Percentiles rank a stretch among this genome's conserved stretches.
Conservation (phyloP, 177 flowering plant species). For the Tripterygium wilfordii region DNA sequence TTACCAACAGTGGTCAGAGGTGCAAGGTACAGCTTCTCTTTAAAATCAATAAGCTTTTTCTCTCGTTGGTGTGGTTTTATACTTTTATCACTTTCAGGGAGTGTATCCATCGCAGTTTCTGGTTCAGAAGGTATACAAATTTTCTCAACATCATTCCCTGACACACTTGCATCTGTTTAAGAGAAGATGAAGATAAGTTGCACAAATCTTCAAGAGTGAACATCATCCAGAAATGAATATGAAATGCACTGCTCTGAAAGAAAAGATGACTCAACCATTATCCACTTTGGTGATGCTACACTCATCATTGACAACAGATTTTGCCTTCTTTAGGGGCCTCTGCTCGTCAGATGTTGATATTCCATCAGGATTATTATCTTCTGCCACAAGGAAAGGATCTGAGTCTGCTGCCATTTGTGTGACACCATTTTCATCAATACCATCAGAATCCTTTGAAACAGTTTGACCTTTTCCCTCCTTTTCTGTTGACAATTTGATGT, state of each 20-base stretch:
- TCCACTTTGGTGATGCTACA: conserved; percentile 21
- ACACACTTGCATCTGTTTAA: conserved; percentile 25
- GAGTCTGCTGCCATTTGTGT: conserved; percentile 17
- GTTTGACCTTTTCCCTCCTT: conserved; percentile 25
- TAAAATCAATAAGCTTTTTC: conserved; percentile 85
- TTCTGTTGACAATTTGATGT: conserved; percentile 21
- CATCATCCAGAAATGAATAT: not conserved
- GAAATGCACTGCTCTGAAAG: not conserved
- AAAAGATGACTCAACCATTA: conserved; percentile 23
- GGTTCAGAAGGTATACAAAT: no score
- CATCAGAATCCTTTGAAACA: conserved; percentile 23
- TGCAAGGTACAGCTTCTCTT: conserved; percentile 87
- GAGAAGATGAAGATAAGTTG: not conserved
- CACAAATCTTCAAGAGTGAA: not conserved
- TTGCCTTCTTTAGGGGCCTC: conserved; percentile 64
- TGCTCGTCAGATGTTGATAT: conserved; percentile 28
- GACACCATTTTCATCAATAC: conserved; percentile 26
- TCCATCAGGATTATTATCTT: conserved; percentile 24
- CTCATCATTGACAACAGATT: conserved; percentile 29
- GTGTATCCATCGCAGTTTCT: conserved; percentile 17
- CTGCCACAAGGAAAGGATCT: conserved; percentile 12
- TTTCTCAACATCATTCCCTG: conserved; percentile 18
- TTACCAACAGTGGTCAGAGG: conserved; percentile 97
- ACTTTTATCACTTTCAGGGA: conserved; percentile 45
- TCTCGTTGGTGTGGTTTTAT: conserved; percentile 77